Conservation (phyloP, 2,329 filamentous ascomycete species). For the Colletotrichum agaves region DNA sequence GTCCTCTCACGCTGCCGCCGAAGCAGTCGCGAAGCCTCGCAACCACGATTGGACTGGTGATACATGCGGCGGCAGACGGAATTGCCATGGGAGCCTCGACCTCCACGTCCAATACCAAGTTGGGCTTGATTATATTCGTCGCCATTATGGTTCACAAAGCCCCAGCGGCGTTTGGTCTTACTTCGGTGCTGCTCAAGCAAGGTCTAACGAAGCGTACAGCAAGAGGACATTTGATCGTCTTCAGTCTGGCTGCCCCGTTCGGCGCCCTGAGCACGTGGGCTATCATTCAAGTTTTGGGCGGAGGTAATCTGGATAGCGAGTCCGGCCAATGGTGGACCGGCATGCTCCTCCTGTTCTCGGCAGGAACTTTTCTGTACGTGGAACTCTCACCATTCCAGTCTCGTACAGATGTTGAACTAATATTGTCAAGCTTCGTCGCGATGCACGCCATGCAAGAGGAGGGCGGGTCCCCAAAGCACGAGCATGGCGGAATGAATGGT, state of each 20-base stretch:
- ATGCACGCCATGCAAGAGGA: slow-evolving; percentile 98
- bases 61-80: slow-evolving; percentile 93
- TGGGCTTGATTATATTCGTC: slow-evolving; percentile 92
- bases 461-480: slow-evolving; percentile 59
- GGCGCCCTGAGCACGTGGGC: slow-evolving; percentile 88
- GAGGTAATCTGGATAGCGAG: slow-evolving; percentile 67
- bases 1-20: slow-evolving; percentile 66
- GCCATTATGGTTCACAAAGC: slow-evolving; percentile 99
- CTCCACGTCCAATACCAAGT: slow-evolving; percentile 75
- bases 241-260: slow-evolving; percentile 88
- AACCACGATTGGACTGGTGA: slow-evolving; percentile 94
- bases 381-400: neutral
- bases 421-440: slow-evolving; percentile 77
- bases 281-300: slow-evolving; percentile 78
- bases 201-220: slow-evolving; percentile 89
- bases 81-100: slow-evolving; percentile 95
- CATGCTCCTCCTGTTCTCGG: slow-evolving; percentile 92
- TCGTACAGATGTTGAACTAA: neutral
- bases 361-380: slow-evolving; percentile 91
- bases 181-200: slow-evolving; percentile 88
- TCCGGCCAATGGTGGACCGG: slow-evolving; percentile 88
- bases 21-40: slow-evolving; percentile 73
- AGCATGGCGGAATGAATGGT: slow-evolving; percentile 64
- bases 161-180: slow-evolving; percentile 93
- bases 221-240: slow-evolving; percentile 86